These are phyloP conservation scores for Madurella fahalii DNA, from an alignment of 2,329 filamentous ascomycete species.

Conservation along the genomic window DNA sequence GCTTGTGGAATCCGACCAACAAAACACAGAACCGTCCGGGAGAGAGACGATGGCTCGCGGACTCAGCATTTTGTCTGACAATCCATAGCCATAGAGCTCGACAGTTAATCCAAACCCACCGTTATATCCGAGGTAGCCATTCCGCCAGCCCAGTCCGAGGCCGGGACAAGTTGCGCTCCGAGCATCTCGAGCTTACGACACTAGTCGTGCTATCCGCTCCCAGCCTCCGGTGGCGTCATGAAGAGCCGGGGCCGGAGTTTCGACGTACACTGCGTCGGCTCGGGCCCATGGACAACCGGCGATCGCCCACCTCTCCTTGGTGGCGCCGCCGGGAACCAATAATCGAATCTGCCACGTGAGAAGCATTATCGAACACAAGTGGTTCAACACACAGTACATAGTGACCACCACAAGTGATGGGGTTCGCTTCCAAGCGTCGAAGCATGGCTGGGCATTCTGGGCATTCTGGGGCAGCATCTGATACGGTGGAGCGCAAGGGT, in stretches of 20 bases:
- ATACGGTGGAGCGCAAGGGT: not conserved
- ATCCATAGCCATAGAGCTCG: no score
- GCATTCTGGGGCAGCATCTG: not conserved
- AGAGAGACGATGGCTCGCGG: no score
- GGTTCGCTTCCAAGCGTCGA: not conserved
- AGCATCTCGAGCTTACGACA: not conserved
- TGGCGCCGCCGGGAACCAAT: not conserved
- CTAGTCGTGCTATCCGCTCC: no score
- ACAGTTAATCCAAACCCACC: no score
- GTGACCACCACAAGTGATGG: no score
- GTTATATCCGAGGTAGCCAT: no score
- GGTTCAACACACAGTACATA: no score
- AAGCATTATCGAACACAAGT: constrained; percentile 7
- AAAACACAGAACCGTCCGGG: not conserved
- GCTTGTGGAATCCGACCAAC: not conserved
- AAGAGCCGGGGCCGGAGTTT: no score
- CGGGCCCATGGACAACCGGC: not conserved
- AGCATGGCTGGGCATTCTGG: not conserved
- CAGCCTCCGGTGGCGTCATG: no score
- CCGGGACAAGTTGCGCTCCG: not conserved
- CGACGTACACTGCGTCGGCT: no score
- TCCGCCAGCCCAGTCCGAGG: no score
- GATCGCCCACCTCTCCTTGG: not conserved
- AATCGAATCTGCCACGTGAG: not conserved
- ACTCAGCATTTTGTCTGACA: no score